Percentiles rank a stretch among this genome's conserved stretches.
These are phyloP conservation scores for Fusarium continuum DNA, from an alignment of 2,329 filamentous ascomycete genomes.

Conservation along the genomic window DNA sequence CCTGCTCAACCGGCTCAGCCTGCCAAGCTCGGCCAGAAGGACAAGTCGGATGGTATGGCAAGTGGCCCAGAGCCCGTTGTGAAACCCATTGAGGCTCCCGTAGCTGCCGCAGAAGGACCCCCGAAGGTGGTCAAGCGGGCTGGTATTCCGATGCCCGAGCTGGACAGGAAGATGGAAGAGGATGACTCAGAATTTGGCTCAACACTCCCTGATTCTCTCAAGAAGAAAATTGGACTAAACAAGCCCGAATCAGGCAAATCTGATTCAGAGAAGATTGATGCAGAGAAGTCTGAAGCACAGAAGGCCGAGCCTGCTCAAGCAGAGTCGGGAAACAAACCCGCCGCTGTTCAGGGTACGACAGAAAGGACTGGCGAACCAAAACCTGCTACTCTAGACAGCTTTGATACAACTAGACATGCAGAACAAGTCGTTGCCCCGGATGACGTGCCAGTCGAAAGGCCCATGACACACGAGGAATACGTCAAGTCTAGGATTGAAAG, in stretches of 20 bases:
- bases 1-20: neutral
- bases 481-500: conserved; percentile 56
- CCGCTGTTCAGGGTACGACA: conserved; percentile 4
- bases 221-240: conserved; percentile 43
- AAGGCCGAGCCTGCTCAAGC: neutral
- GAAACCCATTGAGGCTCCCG: neutral
- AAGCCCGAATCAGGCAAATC: conserved; percentile 1
- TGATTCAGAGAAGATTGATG: neutral
- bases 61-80: conserved; percentile 4
- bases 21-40: no score
- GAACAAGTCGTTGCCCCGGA: conserved; percentile 6
- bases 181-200: conserved; percentile 42
- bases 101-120: neutral
- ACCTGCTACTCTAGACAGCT: conserved; percentile 22
- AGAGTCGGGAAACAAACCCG: conserved; percentile 14
- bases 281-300: neutral
- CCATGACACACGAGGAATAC: conserved; percentile 64
- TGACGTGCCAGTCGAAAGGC: conserved; percentile 42
- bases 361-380: neutral
- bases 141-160: conserved; percentile 41
- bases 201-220: conserved; percentile 47
- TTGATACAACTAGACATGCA: conserved; percentile 12
- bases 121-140: conserved; percentile 29
- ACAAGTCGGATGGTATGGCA: conserved; percentile 3
- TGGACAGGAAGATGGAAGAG: conserved; percentile 30